Percentiles rank a stretch among this genome's conserved stretches.
Conservation (phyloP, 495 filamentous ascomycete species). For the Pseudoneurospora amorphoporcata region DNA sequence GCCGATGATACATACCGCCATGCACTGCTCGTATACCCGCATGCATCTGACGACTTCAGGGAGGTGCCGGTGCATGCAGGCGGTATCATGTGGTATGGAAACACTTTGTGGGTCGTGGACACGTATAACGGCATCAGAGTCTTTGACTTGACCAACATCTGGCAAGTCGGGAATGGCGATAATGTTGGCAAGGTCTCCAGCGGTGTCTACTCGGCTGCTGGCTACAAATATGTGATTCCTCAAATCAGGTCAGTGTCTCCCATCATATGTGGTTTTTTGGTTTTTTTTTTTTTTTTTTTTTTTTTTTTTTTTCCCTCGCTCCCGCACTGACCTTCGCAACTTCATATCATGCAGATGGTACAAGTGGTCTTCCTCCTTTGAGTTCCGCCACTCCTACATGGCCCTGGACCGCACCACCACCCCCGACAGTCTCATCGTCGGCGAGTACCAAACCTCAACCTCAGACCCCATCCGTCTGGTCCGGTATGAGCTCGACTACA, state of each 20-base stretch:
- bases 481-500: constrained; percentile 2
- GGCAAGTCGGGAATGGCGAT: constrained; percentile 3
- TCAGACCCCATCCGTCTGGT: constrained; percentile 5
- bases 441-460: constrained; percentile 5
- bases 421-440: constrained; percentile 4
- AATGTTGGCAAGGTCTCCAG: constrained; percentile 3
- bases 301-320: neutral
- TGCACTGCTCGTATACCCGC: constrained; percentile 22
- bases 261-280: neutral
- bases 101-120: constrained; percentile 8
- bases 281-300: too few species aligned
- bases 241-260: constrained; percentile 5
- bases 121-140: constrained; percentile 8
- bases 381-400: constrained; percentile 7
- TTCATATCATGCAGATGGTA: constrained; percentile 1
- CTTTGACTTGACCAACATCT: constrained; percentile 8
- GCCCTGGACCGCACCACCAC: constrained; percentile 6
- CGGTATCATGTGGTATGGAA: constrained; percentile 9
- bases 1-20: constrained; percentile 25
- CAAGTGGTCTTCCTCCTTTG: constrained; percentile 3
- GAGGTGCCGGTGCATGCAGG: constrained; percentile 9
- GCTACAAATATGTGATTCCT: constrained; percentile 8
- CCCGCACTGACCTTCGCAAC: neutral
- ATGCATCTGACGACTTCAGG: constrained; percentile 1
- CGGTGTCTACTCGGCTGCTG: constrained; percentile 2